Conservation (phyloP, 148 eudicot genomes). For the Cornus controversa region DNA sequence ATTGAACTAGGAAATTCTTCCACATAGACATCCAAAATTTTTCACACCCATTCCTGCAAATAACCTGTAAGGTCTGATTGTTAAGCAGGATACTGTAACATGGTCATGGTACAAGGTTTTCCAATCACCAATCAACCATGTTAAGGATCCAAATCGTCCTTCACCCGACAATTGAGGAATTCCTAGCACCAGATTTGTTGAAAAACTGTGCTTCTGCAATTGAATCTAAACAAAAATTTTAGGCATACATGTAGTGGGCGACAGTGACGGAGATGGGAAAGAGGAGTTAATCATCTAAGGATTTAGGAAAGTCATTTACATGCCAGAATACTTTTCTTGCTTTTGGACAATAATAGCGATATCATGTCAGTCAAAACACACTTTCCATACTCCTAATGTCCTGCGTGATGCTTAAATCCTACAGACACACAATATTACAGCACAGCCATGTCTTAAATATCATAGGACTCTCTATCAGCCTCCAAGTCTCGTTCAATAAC, state of each 20-base stretch:
- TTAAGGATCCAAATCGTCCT: background rate
- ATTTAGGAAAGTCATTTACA: too few species aligned
- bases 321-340: background rate
- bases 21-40: too few species aligned
- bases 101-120: background rate
- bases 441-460: background rate
- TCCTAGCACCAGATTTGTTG: background rate
- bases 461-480: background rate
- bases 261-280: background rate
- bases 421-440: too few species aligned
- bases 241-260: background rate
- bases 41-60: too few species aligned
- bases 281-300: background rate
- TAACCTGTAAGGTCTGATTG: background rate
- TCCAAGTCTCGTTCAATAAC: too few species aligned
- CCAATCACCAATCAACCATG: background rate
- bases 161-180: background rate
- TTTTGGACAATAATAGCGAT: too few species aligned
- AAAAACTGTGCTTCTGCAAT: too few species aligned
- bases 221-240: background rate
- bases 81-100: background rate
- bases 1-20: background rate
- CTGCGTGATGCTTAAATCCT: too few species aligned
- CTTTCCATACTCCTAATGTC: too few species aligned
- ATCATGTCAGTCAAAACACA: too few species aligned